Evolutionary conservation across 2,329 filamentous ascomycete species (phyloP).

Genomic region (Trematosphaeria pertusa): DNA sequence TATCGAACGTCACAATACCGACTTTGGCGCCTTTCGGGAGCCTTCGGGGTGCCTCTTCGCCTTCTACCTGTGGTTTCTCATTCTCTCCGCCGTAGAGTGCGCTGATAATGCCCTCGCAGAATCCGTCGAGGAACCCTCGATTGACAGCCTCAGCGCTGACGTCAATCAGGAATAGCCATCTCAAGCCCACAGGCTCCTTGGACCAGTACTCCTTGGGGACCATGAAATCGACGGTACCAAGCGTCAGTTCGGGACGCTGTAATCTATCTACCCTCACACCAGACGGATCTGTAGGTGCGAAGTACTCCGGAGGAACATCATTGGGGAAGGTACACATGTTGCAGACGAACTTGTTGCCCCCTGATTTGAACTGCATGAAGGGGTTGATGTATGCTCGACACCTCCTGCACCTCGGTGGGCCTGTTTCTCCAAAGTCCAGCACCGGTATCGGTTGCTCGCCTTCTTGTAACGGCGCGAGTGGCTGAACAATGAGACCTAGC

Average conservation of each 20-base stretch:
- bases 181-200: constrained; percentile 85
- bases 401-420: constrained; percentile 88
- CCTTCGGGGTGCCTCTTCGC: constrained; percentile 59
- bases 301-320: constrained; percentile 91
- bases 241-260: constrained; percentile 85
- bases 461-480: constrained; percentile 79
- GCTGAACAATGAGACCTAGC: constrained; percentile 86
- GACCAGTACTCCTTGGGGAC: constrained; percentile 99
- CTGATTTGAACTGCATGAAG: constrained; percentile 96
- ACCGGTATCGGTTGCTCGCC: constrained; percentile 90
- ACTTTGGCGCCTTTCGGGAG: constrained; percentile 84
- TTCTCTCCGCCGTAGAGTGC: constrained; percentile 77
- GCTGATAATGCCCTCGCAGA: constrained; percentile 85
- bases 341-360: constrained; percentile 96
- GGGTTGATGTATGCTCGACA: constrained; percentile 98
- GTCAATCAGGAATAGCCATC: constrained; percentile 91
- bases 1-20: constrained; percentile 95
- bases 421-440: constrained; percentile 89
- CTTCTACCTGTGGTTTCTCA: constrained; percentile 53
- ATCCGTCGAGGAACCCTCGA: constrained; percentile 86
- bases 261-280: constrained; percentile 87
- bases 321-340: constrained; percentile 98
- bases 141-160: constrained; percentile 91
- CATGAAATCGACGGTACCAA: constrained; percentile 93
- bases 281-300: constrained; percentile 85